Base-by-base conservation (phyloP, 768 basidiomycete genomes). In the Lactifluus hygrophoroides region DNA sequence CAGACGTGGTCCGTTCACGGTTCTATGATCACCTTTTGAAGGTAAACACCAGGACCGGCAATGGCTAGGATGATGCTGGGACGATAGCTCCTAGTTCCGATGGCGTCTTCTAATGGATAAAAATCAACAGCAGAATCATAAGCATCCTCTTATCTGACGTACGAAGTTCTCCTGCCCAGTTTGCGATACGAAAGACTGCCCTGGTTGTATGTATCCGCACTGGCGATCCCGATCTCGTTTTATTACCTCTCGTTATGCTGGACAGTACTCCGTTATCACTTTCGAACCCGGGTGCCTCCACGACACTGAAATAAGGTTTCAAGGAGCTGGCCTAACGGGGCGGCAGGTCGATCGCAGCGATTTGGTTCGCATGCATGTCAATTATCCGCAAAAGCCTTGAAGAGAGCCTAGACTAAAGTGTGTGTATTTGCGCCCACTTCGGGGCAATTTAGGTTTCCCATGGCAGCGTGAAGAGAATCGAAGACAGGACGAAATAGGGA, bases 1-100 rank as follows among this genome's bases (percentile, higher is more conserved):
- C 42, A 60, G 25, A 61, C 42, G 38, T 54, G 56, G 56, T 66
- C 68, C 19, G 60, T 62, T 2, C 65, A 61, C 10, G 54, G 23
- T 38, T 67, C 62, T 11, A 54, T 56, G 14, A 67, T 51, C 43
- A 65, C 45, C 10, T 28, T 14, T 54, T 67, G 60, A 25, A 58
- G 60, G 43, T 66, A 59, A n/a, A 67, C 60, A 50, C 14, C 53
- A 42, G 68, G 64, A 27, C 66, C 68, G 1, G 66, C 62, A 9
- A 63, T 52, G 7, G 46, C 62, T 9, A 67, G 16, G 13, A 66
- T 38, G 38, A 69, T 54, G 21, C 52, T 52, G 10, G 68, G 65
- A 35, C 67, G 68, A 56, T 67, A 68, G 43, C 51, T 64, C 9
- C n/a, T 34, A 11, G 59, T 46, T 16, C 58, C 54, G 40, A 67